phyloP scores from a whole-genome alignment of 257 asterid genomes.

The Ophiorrhiza pumila region DNA sequence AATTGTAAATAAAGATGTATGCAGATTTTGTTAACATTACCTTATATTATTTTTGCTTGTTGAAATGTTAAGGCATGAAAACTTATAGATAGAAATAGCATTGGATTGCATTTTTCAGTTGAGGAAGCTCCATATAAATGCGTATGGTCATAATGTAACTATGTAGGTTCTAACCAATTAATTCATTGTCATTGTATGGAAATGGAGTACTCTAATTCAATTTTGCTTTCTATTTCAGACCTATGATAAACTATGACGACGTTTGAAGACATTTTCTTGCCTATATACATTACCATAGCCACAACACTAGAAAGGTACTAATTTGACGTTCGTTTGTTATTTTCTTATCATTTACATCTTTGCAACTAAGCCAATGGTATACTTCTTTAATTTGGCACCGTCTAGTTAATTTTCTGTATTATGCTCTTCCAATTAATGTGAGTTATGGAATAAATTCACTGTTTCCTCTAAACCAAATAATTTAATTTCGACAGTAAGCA shows the following conservation, averaged over 20 bases:
- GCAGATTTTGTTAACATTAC: not conserved
- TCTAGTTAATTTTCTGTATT: not conserved
- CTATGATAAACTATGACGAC: constrained; percentile 68
- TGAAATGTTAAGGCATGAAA: not conserved
- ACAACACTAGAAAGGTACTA: constrained; percentile 53
- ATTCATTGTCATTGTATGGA: not conserved
- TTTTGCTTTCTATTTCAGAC: constrained; percentile 39
- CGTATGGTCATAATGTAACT: not conserved
- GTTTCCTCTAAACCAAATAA: constrained; percentile 26
- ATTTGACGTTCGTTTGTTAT: not conserved
- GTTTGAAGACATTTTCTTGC: constrained; percentile 73
- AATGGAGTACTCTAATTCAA: constrained; percentile 3
- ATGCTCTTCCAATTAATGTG: not conserved
- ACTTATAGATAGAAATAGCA: not conserved
- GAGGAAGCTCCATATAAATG: not conserved
- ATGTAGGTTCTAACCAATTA: not conserved
- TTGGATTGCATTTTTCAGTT: not conserved
- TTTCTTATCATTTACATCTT: not conserved
- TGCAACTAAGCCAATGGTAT: not conserved
- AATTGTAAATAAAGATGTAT: not conserved
- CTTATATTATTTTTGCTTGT: not conserved
- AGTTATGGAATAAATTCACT: constrained; percentile 35
- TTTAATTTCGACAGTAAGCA: constrained; percentile 18
- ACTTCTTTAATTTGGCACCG: not conserved
- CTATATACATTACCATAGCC: constrained; percentile 56